Percentiles rank a stretch among this genome's conserved stretches.
phyloP scores from a whole-genome alignment of 768 basidiomycete species.

The Tylopilus balloui region DNA sequence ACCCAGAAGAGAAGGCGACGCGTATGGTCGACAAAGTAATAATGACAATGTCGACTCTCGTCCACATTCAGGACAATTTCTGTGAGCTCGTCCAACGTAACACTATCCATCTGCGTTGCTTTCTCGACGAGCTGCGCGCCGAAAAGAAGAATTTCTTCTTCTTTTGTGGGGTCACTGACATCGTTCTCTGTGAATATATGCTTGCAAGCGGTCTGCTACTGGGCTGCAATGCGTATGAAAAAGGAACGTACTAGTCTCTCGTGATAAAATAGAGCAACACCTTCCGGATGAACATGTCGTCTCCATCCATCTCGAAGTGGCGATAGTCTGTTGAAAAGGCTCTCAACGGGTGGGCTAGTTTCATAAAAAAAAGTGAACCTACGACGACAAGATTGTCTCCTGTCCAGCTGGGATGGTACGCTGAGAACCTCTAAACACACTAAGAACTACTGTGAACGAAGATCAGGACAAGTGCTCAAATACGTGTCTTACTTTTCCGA shows the following conservation, averaged over 20 bases:
- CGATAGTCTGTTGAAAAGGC: constrained; percentile 1
- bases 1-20: constrained; percentile 19
- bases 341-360: too few species aligned
- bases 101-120: not conserved
- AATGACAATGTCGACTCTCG: not conserved
- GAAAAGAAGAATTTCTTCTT: not conserved
- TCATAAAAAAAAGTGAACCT: not conserved
- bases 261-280: constrained; percentile 12
- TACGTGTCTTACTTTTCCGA: not conserved
- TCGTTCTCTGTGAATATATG: constrained; percentile 15
- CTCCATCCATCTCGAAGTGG: constrained; percentile 1
- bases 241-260: constrained; percentile 6
- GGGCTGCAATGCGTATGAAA: not conserved
- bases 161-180: not conserved
- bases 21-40: constrained; percentile 18
- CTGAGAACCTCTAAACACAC: constrained; percentile 14
- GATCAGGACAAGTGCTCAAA: not conserved
- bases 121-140: constrained; percentile 5
- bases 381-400: constrained; percentile 5
- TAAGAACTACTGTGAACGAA: not conserved
- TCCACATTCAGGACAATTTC: constrained; percentile 14
- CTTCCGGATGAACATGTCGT: constrained; percentile 13
- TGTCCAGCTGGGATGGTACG: constrained; percentile 10
- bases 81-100: constrained; percentile 4
- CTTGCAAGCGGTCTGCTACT: not conserved